Conservation (phyloP, 495 filamentous ascomycete genomes). For the Penicillium crystallinum region DNA sequence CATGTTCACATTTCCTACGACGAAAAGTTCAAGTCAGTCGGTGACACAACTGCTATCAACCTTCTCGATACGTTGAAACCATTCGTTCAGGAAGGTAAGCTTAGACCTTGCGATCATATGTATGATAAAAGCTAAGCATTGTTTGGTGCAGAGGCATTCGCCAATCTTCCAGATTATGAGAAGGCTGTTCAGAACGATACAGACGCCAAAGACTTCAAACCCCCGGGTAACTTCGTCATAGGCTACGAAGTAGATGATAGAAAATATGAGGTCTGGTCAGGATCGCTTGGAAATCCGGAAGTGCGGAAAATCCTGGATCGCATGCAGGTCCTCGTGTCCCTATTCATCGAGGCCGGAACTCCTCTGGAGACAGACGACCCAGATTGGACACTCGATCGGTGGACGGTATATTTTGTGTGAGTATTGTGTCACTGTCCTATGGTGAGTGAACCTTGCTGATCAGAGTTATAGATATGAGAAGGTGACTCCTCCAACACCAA, state of each 20-base stretch:
- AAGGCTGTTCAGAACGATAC: constrained; percentile 49
- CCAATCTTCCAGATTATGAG: constrained; percentile 54
- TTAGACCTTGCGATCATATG: not conserved
- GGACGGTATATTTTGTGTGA: constrained; percentile 80
- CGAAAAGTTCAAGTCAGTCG: constrained; percentile 68
- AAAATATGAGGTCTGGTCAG: constrained; percentile 58
- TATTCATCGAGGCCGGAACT: constrained; percentile 89
- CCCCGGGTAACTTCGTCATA: constrained; percentile 52
- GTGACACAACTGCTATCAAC: constrained; percentile 64
- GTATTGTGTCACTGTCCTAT: not conserved
- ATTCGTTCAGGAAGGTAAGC: constrained; percentile 61
- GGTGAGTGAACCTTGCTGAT: constrained; percentile 1
- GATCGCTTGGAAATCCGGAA: constrained; percentile 49
- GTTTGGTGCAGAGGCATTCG: constrained; percentile 52
- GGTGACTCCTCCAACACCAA: constrained; percentile 40
- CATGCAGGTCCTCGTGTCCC: constrained; percentile 73
- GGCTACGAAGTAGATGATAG: constrained; percentile 46
- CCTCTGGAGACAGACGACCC: constrained; percentile 66
- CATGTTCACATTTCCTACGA: constrained; percentile 65
- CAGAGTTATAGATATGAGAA: constrained; percentile 56
- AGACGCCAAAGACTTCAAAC: constrained; percentile 52
- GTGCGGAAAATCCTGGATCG: constrained; percentile 65
- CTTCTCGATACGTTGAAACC: constrained; percentile 59
- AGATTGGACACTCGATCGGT: constrained; percentile 68
- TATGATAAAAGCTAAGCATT: not conserved